Base-by-base conservation (phyloP, 345 rosid genomes). In the Angophora floribunda region DNA sequence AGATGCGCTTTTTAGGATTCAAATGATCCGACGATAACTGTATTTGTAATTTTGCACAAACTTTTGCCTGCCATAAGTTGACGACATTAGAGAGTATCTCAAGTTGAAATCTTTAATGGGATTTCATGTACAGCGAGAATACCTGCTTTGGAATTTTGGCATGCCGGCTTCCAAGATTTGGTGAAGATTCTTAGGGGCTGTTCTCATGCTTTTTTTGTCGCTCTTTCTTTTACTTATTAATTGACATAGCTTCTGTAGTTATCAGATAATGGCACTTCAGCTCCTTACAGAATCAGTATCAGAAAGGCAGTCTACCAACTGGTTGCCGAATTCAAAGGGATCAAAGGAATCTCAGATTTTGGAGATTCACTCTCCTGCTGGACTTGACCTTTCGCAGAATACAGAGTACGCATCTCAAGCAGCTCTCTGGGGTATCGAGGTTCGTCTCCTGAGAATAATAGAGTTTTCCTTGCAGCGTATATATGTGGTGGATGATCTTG, bases 361-460 rank as follows among this genome's bases (percentile, higher is more conserved):
- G 87, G 97, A 96, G 90, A 94, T 96, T 92, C 98, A 95, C 88
- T 86, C 95, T 67, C 99, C 98, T 86, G 61, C 75, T 88, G 97
- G 95, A 49, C 86, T 96, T 91, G 99, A 96, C 93, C 99, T 96
- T 87, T 95, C 96, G 65, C 90, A 89, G 91, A 87, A 91, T 89
- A 93, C 95, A 10, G 96, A 95, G 67, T 95, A 96, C 90, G 98
- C 98, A 26, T 93, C 97, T 19, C 98, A 96, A 95, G 99, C 98
- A 63, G 98, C 99, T 87, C 90, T 97, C 2, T 96, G 99, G 99
- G 99, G 99, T 86, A 93, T 97, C 90, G 96, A 96, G 96, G 99
- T 97, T 94, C 49, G 95, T 89, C 51, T 45, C 87, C 45, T 78
- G 85, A 47, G 52, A 79, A 47, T 87, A 41, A 41, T 41, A 19